Conservation (phyloP, 2,329 filamentous ascomycete genomes). For the Neonectria ditissima region DNA sequence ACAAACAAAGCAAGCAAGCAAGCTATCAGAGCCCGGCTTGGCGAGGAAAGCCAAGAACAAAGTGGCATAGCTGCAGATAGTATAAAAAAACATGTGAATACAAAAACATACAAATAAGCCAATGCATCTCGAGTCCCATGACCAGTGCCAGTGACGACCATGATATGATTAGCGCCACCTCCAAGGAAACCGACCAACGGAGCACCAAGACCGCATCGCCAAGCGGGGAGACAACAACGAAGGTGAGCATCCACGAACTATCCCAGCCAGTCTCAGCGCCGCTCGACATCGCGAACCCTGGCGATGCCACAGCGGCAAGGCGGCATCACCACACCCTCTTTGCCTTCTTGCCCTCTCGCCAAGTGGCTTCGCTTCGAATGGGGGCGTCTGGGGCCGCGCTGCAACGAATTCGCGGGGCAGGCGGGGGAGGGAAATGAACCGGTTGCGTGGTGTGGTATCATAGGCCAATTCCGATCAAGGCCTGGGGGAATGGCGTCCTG, state of each 20-base stretch:
- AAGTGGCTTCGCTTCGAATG: not conserved
- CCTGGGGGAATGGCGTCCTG: not conserved
- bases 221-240: not conserved
- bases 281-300: too few relatives aligned
- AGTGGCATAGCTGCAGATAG: not conserved
- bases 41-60: not conserved
- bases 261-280: not conserved
- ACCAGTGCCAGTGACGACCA: slow-evolving; percentile 24
- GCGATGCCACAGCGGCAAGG: not conserved
- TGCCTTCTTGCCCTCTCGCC: too few relatives aligned
- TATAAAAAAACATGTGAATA: slow-evolving; percentile 23
- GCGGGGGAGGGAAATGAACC: not conserved
- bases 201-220: not conserved
- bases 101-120: slow-evolving; percentile 15
- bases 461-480: not conserved
- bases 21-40: slow-evolving; percentile 3
- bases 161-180: not conserved
- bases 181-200: not conserved
- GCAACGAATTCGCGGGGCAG: slow-evolving; percentile 6
- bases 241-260: not conserved
- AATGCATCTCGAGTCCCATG: slow-evolving; percentile 18
- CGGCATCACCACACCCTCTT: not conserved
- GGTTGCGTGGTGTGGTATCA: slow-evolving; percentile 1
- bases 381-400: slow-evolving; percentile 7
- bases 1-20: slow-evolving; percentile 6